Conservation (phyloP, 1,284 basidiomycete species). For the Vanrija sp. region DNA sequence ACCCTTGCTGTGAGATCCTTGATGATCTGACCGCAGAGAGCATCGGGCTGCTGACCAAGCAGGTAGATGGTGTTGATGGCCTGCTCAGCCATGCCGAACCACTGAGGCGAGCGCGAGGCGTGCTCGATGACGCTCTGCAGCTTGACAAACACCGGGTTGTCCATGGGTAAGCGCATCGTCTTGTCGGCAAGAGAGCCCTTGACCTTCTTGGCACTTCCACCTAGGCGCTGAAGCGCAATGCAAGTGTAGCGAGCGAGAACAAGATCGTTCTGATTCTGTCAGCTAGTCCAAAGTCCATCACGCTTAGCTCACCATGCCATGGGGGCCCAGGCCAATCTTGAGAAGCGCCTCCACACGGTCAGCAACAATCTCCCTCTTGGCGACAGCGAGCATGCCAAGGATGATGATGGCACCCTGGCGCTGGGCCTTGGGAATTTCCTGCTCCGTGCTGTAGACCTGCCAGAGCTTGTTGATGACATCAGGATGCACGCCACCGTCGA, state of each 20-base stretch:
- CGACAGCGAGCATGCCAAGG: slow-evolving; percentile 89
- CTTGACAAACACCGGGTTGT: slow-evolving; percentile 77
- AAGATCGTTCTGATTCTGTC: slow-evolving; percentile 65
- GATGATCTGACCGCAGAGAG: slow-evolving; percentile 75
- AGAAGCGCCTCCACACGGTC: slow-evolving; percentile 83
- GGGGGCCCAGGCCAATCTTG: slow-evolving; percentile 78
- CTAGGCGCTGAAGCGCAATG: slow-evolving; percentile 83
- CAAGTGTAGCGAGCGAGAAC: slow-evolving; percentile 90
- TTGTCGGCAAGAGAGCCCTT: slow-evolving; percentile 93
- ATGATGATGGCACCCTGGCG: slow-evolving; percentile 91
- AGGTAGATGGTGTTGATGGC: slow-evolving; percentile 94
- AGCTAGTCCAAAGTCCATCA: not conserved
- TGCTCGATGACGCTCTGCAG: slow-evolving; percentile 73
- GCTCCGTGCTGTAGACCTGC: slow-evolving; percentile 84
- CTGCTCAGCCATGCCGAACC: slow-evolving; percentile 92
- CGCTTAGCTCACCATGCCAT: slow-evolving; percentile 63
- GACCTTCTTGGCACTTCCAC: slow-evolving; percentile 93
- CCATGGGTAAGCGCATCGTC: slow-evolving; percentile 81
- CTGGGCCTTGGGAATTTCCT: slow-evolving; percentile 72
- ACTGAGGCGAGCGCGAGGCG: slow-evolving; percentile 77
- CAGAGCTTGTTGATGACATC: slow-evolving; percentile 89
- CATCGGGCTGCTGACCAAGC: slow-evolving; percentile 88
- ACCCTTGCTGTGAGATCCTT: slow-evolving; percentile 72
- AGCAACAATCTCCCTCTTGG: slow-evolving; percentile 76
- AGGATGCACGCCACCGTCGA: slow-evolving; percentile 65